phyloP scores from a whole-genome alignment of 192 early-diverging fungal genomes.

The Backusella circina region DNA sequence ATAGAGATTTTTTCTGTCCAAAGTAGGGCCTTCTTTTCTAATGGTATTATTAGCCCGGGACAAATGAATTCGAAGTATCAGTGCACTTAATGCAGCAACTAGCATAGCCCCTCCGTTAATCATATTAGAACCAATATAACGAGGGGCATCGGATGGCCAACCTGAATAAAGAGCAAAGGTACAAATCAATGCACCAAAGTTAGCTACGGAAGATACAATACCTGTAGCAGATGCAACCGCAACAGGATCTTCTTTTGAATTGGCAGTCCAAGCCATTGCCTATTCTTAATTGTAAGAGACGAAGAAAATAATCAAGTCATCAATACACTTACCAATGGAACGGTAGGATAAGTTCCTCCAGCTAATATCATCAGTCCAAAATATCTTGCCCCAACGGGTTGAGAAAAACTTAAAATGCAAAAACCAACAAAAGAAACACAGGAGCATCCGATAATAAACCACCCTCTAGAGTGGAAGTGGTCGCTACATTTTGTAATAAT shows the following conservation, averaged over 20 bases:
- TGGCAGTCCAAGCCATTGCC: constrained; percentile 37
- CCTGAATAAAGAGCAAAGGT: constrained; percentile 34
- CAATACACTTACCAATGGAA: constrained; percentile 23
- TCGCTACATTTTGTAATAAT: constrained; percentile 25
- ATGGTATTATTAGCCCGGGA: constrained; percentile 17
- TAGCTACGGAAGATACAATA: constrained; percentile 32
- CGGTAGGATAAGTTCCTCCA: constrained; percentile 34
- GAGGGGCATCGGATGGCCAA: constrained; percentile 29
- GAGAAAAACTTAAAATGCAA: constrained; percentile 27
- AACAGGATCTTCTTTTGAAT: constrained; percentile 29
- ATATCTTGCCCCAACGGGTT: constrained; percentile 20
- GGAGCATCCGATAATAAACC: constrained; percentile 29
- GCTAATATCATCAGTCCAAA: constrained; percentile 35
- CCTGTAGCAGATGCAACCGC: constrained; percentile 32
- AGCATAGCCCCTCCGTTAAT: constrained; percentile 31
- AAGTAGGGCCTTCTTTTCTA: neutral
- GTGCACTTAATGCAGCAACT: constrained; percentile 26
- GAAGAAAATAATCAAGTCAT: neutral
- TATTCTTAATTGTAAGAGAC: neutral
- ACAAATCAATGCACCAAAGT: constrained; percentile 32
- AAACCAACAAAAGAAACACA: constrained; percentile 24
- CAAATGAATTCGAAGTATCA: constrained; percentile 12
- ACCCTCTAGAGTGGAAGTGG: constrained; percentile 5
- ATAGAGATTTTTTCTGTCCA: neutral
- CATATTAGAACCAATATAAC: constrained; percentile 35